Evolutionary conservation across 2,329 filamentous ascomycete genomes (phyloP), one percentile per base, ranked within the genome.

Genomic region (Aplosporella prunicola): DNA sequence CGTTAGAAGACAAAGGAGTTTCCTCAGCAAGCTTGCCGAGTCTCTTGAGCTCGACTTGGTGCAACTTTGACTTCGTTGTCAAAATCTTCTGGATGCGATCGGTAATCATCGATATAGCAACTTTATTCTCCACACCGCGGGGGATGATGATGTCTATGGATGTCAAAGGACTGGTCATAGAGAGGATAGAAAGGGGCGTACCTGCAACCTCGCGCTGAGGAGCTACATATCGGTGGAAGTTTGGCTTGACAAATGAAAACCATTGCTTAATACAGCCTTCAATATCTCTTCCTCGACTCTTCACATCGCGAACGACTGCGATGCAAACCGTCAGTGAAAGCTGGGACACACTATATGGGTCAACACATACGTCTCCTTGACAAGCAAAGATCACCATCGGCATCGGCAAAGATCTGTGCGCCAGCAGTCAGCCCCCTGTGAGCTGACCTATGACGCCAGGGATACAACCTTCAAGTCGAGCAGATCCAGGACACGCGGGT

Each of bases 261-360:
- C 91, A 98, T 59, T 98, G 91, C 61, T 96, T 96, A 58, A 98
- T 88, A 52, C 88, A 89, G 26, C 91, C 91, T 55, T 95, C 83
- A 40, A 96, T 82, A 52, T 94, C 89, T 54, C 91, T 76, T 3
- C 84, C 89, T 51, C 91, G 78, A 51, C 94, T 85, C 50, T 77
- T 77, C 15, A 96, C 85, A 62, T 98, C 91, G 52, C 91, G 82
- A 24, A 86, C 67, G 47, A 93, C 82, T 87, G 30, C 10, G 35
- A 20, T 32, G 8, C 4, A 6, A 10, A 41, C n/a, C n/a, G 43
- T 47, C 14, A 44, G 35, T 20, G n/a, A 6, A n/a, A n/a, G n/a
- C n/a, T n/a, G n/a, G n/a, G n/a, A n/a, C n/a, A 28, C 16, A 9
- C 23, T 18, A 16, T 15, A 14, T 13, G 25, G 26, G 22, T 14